Conservation (phyloP, 768 basidiomycete genomes). For the Botryobasidium botryosum region DNA sequence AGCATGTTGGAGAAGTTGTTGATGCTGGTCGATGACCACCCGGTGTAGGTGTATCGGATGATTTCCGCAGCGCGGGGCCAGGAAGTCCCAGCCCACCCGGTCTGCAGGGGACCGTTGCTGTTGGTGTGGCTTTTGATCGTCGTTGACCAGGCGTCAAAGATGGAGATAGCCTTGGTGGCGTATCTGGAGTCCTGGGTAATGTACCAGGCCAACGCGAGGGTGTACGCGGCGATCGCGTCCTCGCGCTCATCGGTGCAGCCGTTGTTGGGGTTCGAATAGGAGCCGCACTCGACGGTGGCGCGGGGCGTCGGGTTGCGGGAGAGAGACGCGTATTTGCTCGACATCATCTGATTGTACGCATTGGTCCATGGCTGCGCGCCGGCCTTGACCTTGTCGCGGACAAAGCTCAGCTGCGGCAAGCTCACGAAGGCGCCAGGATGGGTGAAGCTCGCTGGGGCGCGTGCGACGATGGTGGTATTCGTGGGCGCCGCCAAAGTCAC, state of each 20-base stretch:
- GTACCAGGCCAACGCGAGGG: background rate
- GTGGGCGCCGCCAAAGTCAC: no score
- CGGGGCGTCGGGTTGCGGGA: background rate
- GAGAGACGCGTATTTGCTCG: background rate
- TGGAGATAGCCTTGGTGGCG: conserved; percentile 1
- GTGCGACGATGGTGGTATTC: no score
- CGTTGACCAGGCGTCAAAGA: background rate
- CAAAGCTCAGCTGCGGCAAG: background rate
- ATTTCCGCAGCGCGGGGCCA: background rate
- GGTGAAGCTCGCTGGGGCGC: no score
- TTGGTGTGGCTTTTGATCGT: background rate
- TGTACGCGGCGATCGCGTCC: background rate
- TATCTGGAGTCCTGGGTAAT: background rate
- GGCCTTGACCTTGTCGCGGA: background rate
- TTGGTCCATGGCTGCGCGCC: background rate
- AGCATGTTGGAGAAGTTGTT: background rate
- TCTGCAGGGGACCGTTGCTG: background rate
- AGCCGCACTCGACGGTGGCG: background rate
- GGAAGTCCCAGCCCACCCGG: background rate
- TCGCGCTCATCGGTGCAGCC: background rate
- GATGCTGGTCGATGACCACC: background rate
- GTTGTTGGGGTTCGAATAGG: background rate
- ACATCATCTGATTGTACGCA: background rate
- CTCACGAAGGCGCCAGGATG: no score
- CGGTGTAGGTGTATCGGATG: background rate